Evolutionary conservation across 2,329 filamentous ascomycete species (phyloP), one percentile per base, ranked within the genome.

Genomic region (Furcasterigmium furcatum): DNA sequence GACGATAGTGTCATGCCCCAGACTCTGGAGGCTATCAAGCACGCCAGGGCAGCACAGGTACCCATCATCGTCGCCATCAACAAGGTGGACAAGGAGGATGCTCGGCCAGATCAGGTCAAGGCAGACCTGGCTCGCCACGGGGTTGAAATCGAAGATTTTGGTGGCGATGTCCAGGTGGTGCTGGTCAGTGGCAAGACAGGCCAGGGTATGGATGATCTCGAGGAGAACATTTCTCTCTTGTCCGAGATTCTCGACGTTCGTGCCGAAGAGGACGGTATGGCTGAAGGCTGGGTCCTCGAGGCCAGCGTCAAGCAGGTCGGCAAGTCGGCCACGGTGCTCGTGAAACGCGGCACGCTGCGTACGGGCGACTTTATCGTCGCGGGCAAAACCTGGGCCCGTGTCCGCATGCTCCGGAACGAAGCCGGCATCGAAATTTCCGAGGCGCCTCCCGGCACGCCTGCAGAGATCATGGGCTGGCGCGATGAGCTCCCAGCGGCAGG

Each of bases 1-100:
- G 94, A 99, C 62, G 95, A 99, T 62, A 94, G 91, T 61, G 92
- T 99, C 56, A 99, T 94, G 73, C 94, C 94, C 4, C 94, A 99
- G 61, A 99, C 95, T 0, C 74, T 97, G 3, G 94, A 99, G 71
- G 94, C 94, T 6, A 84, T 99, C 61, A 96, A 95, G 65, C 94
- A 99, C 62, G 92, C 94, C 8, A 87, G 85, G 46, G 77, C 80
- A 24, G 89, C 94, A 42, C 86, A 87, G 50, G 94, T 97, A 1
- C 92, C 94, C 5, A 92, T 99, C 41, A 96, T 99, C 47, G 94
- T 99, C 42, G 95, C 95, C 14, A 92, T 97, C 68, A 99, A 94
- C 73, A 99, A 99, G 68, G 81, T 96, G 43, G 94, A 99, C 70
- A 96, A 94, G 67, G 82, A 87, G 48, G 86, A 88, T 48, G 85